These are phyloP conservation scores for Halenospora varia DNA, from an alignment of 495 filamentous ascomycete species.

Conservation along the genomic window DNA sequence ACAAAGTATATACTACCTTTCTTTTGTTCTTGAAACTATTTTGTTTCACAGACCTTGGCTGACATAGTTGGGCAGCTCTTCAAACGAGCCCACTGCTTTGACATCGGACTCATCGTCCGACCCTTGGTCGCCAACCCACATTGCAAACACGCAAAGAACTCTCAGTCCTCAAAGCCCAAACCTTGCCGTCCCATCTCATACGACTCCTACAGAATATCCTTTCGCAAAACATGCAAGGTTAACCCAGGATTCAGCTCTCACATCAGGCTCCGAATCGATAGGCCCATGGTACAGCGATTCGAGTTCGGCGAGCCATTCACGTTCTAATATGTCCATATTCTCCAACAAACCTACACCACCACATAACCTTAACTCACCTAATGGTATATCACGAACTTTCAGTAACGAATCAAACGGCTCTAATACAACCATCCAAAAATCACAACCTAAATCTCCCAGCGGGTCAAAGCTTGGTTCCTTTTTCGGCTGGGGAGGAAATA, in stretches of 20 bases:
- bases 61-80: slow-evolving; percentile 14
- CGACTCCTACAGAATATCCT: neutral
- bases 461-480: slow-evolving; percentile 46
- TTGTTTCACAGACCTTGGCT: slow-evolving; percentile 14
- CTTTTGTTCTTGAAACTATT: slow-evolving; percentile 12
- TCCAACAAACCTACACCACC: slow-evolving; percentile 42
- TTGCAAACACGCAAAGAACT: slow-evolving; percentile 7
- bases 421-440: slow-evolving; percentile 42
- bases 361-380: slow-evolving; percentile 38
- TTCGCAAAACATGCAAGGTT: slow-evolving; percentile 20
- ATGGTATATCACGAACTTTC: slow-evolving; percentile 22
- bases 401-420: slow-evolving; percentile 25
- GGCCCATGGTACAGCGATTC: slow-evolving; percentile 24
- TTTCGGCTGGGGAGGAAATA: slow-evolving; percentile 44
- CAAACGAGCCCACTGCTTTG: slow-evolving; percentile 17
- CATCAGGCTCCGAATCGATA: slow-evolving; percentile 15
- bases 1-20: slow-evolving; percentile 11
- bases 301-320: slow-evolving; percentile 14
- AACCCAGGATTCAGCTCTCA: slow-evolving; percentile 15
- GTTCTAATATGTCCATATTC: slow-evolving; percentile 32
- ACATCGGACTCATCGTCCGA: slow-evolving; percentile 10
- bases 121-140: slow-evolving; percentile 5
- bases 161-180: slow-evolving; percentile 12
- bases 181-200: slow-evolving; percentile 18
- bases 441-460: slow-evolving; percentile 47